Percentiles rank a stretch among this genome's conserved stretches.
Conservation (phyloP, 2,329 filamentous ascomycete genomes). For the Bisporella sp. region DNA sequence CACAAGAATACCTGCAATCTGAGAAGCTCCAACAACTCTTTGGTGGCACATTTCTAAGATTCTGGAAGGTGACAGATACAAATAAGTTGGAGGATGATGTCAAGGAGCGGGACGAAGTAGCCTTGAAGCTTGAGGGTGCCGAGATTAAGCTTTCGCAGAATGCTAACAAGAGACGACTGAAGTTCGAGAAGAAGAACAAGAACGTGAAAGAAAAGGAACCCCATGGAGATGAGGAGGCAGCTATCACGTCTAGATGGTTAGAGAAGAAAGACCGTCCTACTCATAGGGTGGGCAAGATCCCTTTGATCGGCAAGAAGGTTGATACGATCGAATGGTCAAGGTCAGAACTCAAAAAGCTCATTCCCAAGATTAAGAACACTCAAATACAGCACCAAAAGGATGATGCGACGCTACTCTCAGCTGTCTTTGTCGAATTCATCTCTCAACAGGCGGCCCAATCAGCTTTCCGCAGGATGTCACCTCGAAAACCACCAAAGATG, state of each 20-base stretch:
- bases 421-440: constrained; percentile 86
- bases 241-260: constrained; percentile 64
- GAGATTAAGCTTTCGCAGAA: constrained; percentile 78
- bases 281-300: constrained; percentile 63
- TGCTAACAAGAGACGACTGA: constrained; percentile 65
- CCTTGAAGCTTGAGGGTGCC: constrained; percentile 76
- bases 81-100: constrained; percentile 74
- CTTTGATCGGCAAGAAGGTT: constrained; percentile 75
- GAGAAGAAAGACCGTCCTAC: constrained; percentile 66
- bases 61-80: constrained; percentile 77
- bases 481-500: constrained; percentile 76
- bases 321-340: constrained; percentile 91
- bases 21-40: constrained; percentile 72
- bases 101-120: constrained; percentile 70
- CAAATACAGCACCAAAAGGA: constrained; percentile 60
- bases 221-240: constrained; percentile 49
- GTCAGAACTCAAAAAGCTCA: constrained; percentile 66
- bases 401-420: constrained; percentile 48
- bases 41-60: constrained; percentile 68
- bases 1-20: constrained; percentile 70
- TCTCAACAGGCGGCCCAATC: constrained; percentile 75
- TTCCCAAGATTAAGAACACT: constrained; percentile 60
- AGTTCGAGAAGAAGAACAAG: constrained; percentile 34
- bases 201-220: constrained; percentile 37
- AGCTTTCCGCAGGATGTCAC: constrained; percentile 76